Conservation (phyloP, 345 rosid genomes). For the Ceriops zippeliana region DNA sequence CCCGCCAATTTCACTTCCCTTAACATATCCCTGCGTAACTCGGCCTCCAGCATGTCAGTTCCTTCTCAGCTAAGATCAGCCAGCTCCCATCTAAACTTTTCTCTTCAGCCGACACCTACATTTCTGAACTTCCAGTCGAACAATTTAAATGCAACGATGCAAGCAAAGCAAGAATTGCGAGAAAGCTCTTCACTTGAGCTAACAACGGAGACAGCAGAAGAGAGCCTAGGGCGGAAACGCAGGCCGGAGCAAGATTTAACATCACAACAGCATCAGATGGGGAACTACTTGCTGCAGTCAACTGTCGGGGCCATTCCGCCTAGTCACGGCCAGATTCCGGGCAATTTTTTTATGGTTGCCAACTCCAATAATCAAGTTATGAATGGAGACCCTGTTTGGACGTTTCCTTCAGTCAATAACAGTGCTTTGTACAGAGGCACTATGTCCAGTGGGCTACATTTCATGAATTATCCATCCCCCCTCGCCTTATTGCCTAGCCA, state of each 20-base stretch:
- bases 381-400: conserved; percentile 92
- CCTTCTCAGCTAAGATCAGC: conserved; percentile 76
- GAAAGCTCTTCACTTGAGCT: conserved; percentile 40
- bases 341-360: conserved; percentile 83
- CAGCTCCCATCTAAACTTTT: conserved; percentile 53
- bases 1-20: conserved; percentile 94
- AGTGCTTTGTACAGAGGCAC: conserved; percentile 60
- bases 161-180: conserved; percentile 60
- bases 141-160: conserved; percentile 41
- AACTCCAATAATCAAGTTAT: conserved; percentile 61
- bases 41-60: conserved; percentile 85
- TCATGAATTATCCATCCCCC: conserved; percentile 88
- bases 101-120: conserved; percentile 50
- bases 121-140: conserved; percentile 70
- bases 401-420: conserved; percentile 69
- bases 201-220: conserved; percentile 41
- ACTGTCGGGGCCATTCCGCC: conserved; percentile 56
- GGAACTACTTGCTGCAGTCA: conserved; percentile 60
- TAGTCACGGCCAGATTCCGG: conserved; percentile 60
- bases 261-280: conserved; percentile 57
- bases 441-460: conserved; percentile 80
- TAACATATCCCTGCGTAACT: conserved; percentile 84
- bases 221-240: conserved; percentile 48
- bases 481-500: conserved; percentile 75
- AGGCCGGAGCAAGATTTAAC: conserved; percentile 52